Percentiles rank a stretch among this genome's conserved stretches.
Evolutionary conservation across 2,329 filamentous ascomycete species (phyloP).

Genomic region (Colletotrichum lupini): DNA sequence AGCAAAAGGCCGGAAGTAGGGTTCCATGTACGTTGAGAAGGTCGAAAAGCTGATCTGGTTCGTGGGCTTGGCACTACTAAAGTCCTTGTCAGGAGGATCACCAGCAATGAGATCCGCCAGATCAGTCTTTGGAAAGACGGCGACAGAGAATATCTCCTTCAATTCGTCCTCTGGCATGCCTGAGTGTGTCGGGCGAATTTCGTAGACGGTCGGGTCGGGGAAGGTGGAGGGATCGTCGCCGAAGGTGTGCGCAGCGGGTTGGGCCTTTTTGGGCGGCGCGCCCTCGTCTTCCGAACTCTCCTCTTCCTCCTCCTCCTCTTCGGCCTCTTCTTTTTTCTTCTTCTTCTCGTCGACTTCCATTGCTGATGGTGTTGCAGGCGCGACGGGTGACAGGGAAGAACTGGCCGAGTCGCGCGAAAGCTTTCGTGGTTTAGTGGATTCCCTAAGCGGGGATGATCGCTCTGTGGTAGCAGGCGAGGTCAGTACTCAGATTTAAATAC

Average conservation of each 20-base stretch:
- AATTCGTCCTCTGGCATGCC: constrained; percentile 88
- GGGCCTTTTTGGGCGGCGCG: constrained; percentile 69
- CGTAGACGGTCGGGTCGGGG: constrained; percentile 91
- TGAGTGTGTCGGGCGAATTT: constrained; percentile 80
- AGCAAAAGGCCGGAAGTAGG: constrained; percentile 87
- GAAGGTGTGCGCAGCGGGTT: constrained; percentile 87
- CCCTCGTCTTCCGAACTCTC: constrained; percentile 69
- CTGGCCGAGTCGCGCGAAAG: constrained; percentile 65
- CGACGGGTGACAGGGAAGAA: constrained; percentile 69
- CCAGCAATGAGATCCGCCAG: constrained; percentile 88
- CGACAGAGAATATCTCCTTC: constrained; percentile 88
- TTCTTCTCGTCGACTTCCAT: constrained; percentile 68
- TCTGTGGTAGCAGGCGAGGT: constrained; percentile 49
- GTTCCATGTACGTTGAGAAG: constrained; percentile 92
- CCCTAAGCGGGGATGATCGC: constrained; percentile 64
- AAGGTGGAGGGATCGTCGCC: constrained; percentile 93
- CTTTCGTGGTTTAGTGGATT: constrained; percentile 62
- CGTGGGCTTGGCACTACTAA: constrained; percentile 90
- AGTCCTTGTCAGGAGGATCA: constrained; percentile 92
- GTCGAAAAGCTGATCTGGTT: constrained; percentile 95
- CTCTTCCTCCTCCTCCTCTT: constrained; percentile 59
- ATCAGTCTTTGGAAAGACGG: constrained; percentile 83
- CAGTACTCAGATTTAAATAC: constrained; percentile 25
- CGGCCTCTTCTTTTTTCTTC: constrained; percentile 51
- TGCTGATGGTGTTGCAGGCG: constrained; percentile 60